Evolutionary conservation across 768 basidiomycete species (phyloP).

Genomic region (Tubosaeta brunneosetosa): DNA sequence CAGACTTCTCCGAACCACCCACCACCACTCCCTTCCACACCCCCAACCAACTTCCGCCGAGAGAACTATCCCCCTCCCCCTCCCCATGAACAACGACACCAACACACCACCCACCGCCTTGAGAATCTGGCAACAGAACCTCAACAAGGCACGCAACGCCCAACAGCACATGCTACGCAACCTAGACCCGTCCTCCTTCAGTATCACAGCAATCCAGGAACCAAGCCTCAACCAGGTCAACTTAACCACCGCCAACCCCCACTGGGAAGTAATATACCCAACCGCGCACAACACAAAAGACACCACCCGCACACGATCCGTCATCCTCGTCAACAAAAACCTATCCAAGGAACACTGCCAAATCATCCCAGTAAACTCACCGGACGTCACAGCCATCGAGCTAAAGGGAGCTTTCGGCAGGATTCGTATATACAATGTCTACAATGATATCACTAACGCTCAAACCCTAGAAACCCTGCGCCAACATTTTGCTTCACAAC

Average conservation of each 20-base stretch:
- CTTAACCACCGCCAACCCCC: neutral
- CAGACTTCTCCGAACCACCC: too few relatives aligned
- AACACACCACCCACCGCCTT: too few relatives aligned
- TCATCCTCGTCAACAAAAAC: neutral
- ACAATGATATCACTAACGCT: neutral
- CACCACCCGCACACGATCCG: neutral
- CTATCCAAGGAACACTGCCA: neutral
- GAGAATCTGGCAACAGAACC: neutral
- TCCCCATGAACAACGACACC: too few relatives aligned
- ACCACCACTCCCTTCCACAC: too few relatives aligned
- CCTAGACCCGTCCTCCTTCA: neutral
- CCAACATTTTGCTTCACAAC: neutral
- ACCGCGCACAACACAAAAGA: neutral
- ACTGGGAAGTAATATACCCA: neutral
- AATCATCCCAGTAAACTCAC: neutral
- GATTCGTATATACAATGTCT: neutral
- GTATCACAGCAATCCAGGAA: neutral
- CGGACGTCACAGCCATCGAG: neutral
- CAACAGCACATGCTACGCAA: neutral
- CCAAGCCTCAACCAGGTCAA: neutral
- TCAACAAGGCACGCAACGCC: neutral
- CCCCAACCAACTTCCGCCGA: too few relatives aligned
- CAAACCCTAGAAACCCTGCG: too few relatives aligned
- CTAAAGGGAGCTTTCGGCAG: neutral
- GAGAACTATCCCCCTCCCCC: too few relatives aligned